These are phyloP conservation scores for Balansia obtecta DNA, from an alignment of 2,329 filamentous ascomycete genomes.

Conservation along the genomic window DNA sequence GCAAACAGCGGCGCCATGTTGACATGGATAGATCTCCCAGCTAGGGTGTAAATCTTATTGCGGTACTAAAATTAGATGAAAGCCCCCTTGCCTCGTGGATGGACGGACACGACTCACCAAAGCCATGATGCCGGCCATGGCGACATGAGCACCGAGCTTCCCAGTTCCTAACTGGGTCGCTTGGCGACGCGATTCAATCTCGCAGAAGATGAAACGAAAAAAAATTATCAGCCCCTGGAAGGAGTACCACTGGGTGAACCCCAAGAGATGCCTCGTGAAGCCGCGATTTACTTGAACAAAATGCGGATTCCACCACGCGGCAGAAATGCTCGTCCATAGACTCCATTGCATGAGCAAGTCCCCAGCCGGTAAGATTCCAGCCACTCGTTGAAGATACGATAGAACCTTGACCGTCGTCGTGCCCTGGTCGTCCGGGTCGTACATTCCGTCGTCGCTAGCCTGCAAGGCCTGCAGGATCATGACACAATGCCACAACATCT, in stretches of 20 bases:
- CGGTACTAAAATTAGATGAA: too few relatives aligned
- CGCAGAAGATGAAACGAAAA: constrained; percentile 38
- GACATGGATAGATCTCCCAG: constrained; percentile 34
- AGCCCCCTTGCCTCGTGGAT: not conserved
- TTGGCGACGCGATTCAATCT: constrained; percentile 27
- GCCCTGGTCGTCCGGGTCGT: constrained; percentile 21
- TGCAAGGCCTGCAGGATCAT: constrained; percentile 15
- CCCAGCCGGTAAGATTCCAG: constrained; percentile 25
- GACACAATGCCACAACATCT: constrained; percentile 38
- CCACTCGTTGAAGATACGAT: constrained; percentile 8
- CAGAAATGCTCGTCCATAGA: constrained; percentile 34
- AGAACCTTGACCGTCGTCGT: constrained; percentile 8
- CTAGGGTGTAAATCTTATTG: constrained; percentile 32
- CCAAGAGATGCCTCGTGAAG: constrained; percentile 45
- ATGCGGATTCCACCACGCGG: constrained; percentile 58
- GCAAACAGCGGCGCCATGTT: constrained; percentile 45
- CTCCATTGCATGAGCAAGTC: constrained; percentile 33
- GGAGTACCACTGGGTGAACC: constrained; percentile 52
- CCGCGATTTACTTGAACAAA: constrained; percentile 48
- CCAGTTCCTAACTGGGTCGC: constrained; percentile 25
- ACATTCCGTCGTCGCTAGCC: constrained; percentile 17
- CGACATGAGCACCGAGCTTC: constrained; percentile 39
- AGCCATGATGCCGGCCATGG: constrained; percentile 38
- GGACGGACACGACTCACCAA: constrained; percentile 30
- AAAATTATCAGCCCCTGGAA: constrained; percentile 49